Conservation (phyloP, 768 basidiomycete genomes). For the Boletus sp. region DNA sequence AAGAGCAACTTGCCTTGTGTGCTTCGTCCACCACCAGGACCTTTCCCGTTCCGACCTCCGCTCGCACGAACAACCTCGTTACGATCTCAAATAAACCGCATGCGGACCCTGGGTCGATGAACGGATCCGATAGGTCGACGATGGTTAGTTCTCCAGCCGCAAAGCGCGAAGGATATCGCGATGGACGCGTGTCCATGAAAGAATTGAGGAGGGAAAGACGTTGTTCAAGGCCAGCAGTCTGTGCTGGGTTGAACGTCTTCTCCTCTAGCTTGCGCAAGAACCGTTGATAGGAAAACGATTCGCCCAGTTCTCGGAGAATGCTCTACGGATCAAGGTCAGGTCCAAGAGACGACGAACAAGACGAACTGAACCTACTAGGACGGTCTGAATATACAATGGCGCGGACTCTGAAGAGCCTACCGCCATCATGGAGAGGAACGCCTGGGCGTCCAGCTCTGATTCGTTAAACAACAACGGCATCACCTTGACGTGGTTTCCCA, state of each 20-base stretch:
- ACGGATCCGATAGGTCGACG: slow-evolving; percentile 67
- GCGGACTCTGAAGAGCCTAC: slow-evolving; percentile 54
- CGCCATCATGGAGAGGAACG: slow-evolving; percentile 71
- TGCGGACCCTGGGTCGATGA: slow-evolving; percentile 60
- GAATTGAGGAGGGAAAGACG: slow-evolving; percentile 54
- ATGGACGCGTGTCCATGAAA: slow-evolving; percentile 41
- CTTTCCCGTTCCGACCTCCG: slow-evolving; percentile 56
- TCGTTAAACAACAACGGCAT: slow-evolving; percentile 52
- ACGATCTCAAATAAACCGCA: slow-evolving; percentile 67
- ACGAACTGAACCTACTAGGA: slow-evolving; percentile 44
- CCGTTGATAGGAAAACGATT: slow-evolving; percentile 46
- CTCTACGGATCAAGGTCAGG: slow-evolving; percentile 29
- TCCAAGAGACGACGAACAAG: not conserved
- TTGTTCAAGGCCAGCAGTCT: slow-evolving; percentile 56
- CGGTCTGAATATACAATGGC: slow-evolving; percentile 63
- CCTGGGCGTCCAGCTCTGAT: slow-evolving; percentile 59
- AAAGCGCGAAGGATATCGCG: slow-evolving; percentile 38
- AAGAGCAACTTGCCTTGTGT: slow-evolving; percentile 49
- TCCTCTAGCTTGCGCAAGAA: slow-evolving; percentile 46
- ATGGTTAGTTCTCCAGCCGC: slow-evolving; percentile 56
- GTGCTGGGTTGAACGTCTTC: slow-evolving; percentile 52
- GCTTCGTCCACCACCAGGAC: slow-evolving; percentile 70
- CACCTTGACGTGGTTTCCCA: slow-evolving; percentile 47
- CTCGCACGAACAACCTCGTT: slow-evolving; percentile 57
- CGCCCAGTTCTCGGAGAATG: slow-evolving; percentile 60